These are phyloP conservation scores for Mediolabrus comicus DNA, from an alignment of 108 stramenopile species.

Conservation along the genomic window DNA sequence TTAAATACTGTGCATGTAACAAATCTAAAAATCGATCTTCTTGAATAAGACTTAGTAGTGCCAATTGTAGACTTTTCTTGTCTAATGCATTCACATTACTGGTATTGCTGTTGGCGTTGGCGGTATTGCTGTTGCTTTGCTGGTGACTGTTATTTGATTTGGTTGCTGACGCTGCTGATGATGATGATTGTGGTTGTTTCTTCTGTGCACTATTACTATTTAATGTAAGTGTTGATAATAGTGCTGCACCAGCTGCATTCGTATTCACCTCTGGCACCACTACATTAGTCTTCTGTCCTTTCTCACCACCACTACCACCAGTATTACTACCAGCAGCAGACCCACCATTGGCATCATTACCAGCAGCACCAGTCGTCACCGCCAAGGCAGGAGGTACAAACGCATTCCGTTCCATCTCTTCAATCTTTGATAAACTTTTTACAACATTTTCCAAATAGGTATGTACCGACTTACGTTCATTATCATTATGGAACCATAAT, in stretches of 20 bases:
- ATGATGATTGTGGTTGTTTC: neutral
- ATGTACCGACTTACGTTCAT: slow-evolving; percentile 58
- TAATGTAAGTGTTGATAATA: slow-evolving; percentile 38
- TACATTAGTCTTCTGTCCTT: neutral
- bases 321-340: neutral
- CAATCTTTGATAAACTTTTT: slow-evolving; percentile 36
- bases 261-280: slow-evolving; percentile 11
- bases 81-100: slow-evolving; percentile 50
- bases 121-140: neutral
- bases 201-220: neutral
- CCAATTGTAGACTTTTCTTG: slow-evolving; percentile 80
- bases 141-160: slow-evolving; percentile 4
- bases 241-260: slow-evolving; percentile 34
- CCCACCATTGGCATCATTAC: neutral
- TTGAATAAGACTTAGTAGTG: slow-evolving; percentile 78
- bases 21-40: slow-evolving; percentile 89
- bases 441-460: slow-evolving; percentile 48
- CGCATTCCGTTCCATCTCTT: slow-evolving; percentile 24
- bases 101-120: slow-evolving; percentile 1
- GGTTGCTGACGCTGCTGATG: neutral
- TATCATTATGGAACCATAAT: slow-evolving; percentile 75
- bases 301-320: neutral
- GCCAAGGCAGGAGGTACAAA: neutral
- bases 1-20: slow-evolving; percentile 86
- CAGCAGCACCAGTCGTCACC: neutral